Evolutionary conservation across 441 rosid species (phyloP).

Genomic region (Syzygium syzygioides): DNA sequence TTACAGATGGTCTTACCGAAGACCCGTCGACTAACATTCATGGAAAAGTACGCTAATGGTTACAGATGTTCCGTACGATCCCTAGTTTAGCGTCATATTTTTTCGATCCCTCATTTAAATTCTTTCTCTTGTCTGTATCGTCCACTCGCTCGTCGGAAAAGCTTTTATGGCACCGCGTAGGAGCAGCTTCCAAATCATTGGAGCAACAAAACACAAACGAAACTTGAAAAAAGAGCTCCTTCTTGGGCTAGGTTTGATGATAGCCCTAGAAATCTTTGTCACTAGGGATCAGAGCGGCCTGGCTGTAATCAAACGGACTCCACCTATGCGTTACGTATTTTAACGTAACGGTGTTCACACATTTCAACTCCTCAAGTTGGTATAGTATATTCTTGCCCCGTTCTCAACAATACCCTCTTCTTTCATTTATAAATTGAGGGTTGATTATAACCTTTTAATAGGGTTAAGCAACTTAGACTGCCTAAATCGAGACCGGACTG

Average conservation of each 20-base stretch:
- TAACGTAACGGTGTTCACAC: rapidly evolving
- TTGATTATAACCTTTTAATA: no score
- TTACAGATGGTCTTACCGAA: neutral
- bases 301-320: no score
- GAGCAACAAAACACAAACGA: neutral
- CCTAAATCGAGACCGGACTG: no score
- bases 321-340: no score
- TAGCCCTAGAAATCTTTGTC: no score
- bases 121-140: neutral
- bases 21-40: neutral
- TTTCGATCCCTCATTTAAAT: neutral
- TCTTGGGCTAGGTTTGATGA: no score
- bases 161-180: neutral
- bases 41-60: neutral
- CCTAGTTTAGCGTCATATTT: neutral
- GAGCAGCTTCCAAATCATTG: neutral
- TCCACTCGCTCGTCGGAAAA: neutral
- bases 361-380: no score
- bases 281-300: no score
- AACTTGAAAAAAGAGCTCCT: neutral
- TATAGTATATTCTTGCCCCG: no score
- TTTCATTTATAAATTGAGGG: no score
- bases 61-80: neutral
- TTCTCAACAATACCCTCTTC: no score
- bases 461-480: no score